Conservation (phyloP, 495 filamentous ascomycete genomes). For the Penicillium macrosclerotiorum region DNA sequence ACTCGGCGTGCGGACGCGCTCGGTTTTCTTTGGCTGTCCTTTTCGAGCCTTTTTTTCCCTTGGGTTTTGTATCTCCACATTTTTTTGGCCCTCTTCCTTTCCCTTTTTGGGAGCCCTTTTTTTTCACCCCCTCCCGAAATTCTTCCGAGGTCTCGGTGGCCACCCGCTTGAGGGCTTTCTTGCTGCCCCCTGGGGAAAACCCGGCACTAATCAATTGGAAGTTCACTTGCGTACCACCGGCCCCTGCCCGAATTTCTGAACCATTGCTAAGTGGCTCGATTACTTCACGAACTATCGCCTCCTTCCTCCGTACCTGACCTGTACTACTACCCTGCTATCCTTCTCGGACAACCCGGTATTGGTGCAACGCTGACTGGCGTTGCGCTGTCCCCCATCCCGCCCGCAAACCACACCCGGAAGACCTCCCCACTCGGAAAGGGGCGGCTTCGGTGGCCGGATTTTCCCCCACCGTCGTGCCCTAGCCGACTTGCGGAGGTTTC, state of each 20-base stretch:
- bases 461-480: constrained; percentile 4
- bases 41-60: neutral
- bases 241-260: too few relatives aligned
- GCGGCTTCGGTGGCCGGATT: constrained; percentile 9
- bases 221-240: too few relatives aligned
- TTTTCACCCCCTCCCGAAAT: constrained; percentile 9
- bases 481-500: constrained; percentile 18
- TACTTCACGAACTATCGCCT: too few relatives aligned
- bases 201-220: neutral
- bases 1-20: constrained; percentile 17
- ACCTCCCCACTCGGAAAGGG: constrained; percentile 3
- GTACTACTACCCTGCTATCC: too few relatives aligned
- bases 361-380: too few relatives aligned
- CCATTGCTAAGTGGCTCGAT: too few relatives aligned
- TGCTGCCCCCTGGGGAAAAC: neutral
- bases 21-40: constrained; percentile 5
- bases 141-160: constrained; percentile 23
- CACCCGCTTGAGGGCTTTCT: neutral
- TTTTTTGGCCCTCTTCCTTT: neutral
- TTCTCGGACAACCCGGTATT: too few relatives aligned
- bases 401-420: too few relatives aligned
- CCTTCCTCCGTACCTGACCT: too few relatives aligned
- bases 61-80: constrained; percentile 9
- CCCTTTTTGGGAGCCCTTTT: neutral
- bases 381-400: too few relatives aligned